Evolutionary conservation across 257 asterid species (phyloP).

Genomic region (Petrea volubilis): DNA sequence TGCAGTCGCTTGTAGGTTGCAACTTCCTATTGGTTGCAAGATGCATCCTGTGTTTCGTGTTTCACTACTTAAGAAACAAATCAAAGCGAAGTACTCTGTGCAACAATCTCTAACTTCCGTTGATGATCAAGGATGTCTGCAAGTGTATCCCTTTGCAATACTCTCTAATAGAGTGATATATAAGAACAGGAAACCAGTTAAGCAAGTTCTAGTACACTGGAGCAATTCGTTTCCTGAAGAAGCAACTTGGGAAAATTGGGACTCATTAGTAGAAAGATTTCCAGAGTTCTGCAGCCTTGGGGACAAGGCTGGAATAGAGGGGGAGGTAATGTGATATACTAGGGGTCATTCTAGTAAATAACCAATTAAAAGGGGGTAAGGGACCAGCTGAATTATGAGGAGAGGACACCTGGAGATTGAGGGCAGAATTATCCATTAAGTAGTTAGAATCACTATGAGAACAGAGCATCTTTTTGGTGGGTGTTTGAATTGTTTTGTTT

Average conservation of each 20-base stretch:
- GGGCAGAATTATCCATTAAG: no score
- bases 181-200: no score
- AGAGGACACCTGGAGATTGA: no score
- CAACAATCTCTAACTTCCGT: neutral
- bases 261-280: neutral
- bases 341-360: no score
- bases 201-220: neutral
- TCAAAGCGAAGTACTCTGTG: neutral
- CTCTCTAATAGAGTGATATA: neutral
- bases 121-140: neutral
- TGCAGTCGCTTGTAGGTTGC: neutral
- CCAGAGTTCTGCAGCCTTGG: neutral
- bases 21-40: neutral
- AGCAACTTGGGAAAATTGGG: neutral
- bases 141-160: neutral
- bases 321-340: no score
- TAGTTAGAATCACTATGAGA: no score
- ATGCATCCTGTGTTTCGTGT: neutral
- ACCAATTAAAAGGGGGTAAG: no score
- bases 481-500: no score
- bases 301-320: neutral
- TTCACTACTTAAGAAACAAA: neutral
- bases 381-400: no score
- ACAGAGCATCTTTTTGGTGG: no score
- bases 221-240: neutral